Percentiles rank a stretch among this genome's conserved stretches.
Conservation (phyloP, 2,329 filamentous ascomycete species). For the Rasamsonia emersonii region DNA sequence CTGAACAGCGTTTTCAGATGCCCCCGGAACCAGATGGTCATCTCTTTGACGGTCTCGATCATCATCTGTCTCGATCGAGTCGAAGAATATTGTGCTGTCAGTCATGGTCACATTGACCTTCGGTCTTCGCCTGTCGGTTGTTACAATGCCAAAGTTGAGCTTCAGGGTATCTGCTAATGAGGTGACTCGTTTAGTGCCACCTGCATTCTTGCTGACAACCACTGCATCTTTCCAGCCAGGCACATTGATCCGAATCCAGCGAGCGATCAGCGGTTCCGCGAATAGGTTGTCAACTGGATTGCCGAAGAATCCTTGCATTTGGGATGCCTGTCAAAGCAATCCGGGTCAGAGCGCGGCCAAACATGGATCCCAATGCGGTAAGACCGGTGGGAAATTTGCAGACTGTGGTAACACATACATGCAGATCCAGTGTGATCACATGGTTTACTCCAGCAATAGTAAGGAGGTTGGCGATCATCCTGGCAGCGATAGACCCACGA, state of each 20-base stretch:
- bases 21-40: not conserved
- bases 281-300: conserved; percentile 96
- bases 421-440: conserved; percentile 93
- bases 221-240: conserved; percentile 80
- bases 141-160: conserved; percentile 92
- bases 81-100: conserved; percentile 68
- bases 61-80: conserved; percentile 45
- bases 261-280: conserved; percentile 87
- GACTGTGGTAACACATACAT: conserved; percentile 47
- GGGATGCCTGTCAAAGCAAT: conserved; percentile 52
- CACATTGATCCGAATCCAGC: conserved; percentile 89
- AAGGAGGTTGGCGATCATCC: conserved; percentile 93
- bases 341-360: conserved; percentile 10
- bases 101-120: conserved; percentile 53
- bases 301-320: conserved; percentile 99
- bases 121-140: conserved; percentile 48
- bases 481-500: conserved; percentile 87
- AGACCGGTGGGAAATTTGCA: conserved; percentile 2
- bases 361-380: no score
- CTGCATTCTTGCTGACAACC: conserved; percentile 96
- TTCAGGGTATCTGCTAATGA: conserved; percentile 92
- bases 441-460: conserved; percentile 92
- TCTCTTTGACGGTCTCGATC: conserved; percentile 11
- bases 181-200: conserved; percentile 93
- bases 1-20: conserved; percentile 5